Conservation (phyloP, 2,329 filamentous ascomycete genomes). For the Tympanopsis confertula region DNA sequence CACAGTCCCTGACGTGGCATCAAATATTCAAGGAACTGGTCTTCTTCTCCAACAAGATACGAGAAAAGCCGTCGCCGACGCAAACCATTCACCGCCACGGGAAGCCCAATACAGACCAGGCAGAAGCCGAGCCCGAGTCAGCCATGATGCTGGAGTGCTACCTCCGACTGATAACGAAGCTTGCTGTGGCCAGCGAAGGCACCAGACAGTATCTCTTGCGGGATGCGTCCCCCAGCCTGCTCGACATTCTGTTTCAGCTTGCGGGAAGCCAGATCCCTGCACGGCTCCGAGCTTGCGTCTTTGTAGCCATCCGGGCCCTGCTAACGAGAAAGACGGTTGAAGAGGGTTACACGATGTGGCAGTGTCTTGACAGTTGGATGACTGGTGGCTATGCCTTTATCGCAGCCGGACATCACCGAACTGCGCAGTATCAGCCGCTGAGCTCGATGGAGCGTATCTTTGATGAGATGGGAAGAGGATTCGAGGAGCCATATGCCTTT, state of each 20-base stretch:
- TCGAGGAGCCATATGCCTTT: constrained; percentile 79
- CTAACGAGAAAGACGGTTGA: constrained; percentile 61
- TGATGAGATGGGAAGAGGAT: constrained; percentile 62
- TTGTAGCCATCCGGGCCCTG: constrained; percentile 65
- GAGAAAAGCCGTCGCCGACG: constrained; percentile 52
- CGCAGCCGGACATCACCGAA: constrained; percentile 17
- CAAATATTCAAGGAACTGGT: constrained; percentile 86
- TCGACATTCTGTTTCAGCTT: constrained; percentile 66
- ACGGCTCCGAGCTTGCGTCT: constrained; percentile 72
- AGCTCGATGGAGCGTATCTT: constrained; percentile 55
- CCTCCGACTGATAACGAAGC: constrained; percentile 72
- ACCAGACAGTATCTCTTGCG: constrained; percentile 66
- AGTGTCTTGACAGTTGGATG: constrained; percentile 68
- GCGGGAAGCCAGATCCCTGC: constrained; percentile 67
- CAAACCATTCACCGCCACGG: constrained; percentile 43
- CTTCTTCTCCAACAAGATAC: constrained; percentile 70
- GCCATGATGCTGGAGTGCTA: constrained; percentile 96
- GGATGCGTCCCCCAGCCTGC: constrained; percentile 53
- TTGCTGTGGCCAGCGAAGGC: constrained; percentile 61
- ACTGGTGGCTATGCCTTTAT: constrained; percentile 37
- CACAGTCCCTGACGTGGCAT: constrained; percentile 78
- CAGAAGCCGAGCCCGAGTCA: constrained; percentile 79
- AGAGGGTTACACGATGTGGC: constrained; percentile 68
- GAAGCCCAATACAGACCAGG: constrained; percentile 52
- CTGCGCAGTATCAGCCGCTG: constrained; percentile 16